Base-by-base conservation (phyloP, 805 yeast genomes). In the Metschnikowia koreensis region DNA sequence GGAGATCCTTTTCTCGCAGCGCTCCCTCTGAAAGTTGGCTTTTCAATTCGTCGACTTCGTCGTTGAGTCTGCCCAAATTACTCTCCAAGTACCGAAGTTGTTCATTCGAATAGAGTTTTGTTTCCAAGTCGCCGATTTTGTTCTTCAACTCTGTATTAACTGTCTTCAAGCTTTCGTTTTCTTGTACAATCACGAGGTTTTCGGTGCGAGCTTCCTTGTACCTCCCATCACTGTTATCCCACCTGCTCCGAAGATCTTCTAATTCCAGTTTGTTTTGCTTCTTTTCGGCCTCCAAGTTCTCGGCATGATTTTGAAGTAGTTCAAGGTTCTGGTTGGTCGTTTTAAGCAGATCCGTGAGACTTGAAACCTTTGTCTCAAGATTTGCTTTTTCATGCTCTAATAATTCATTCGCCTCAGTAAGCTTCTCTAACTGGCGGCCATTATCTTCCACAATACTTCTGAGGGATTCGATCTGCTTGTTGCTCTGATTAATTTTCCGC, bases 31-130 rank as follows among this genome's bases (percentile, higher is more conserved):
- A 74, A 54, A 79, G 79, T 8, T 68, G 69, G 7, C 76, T 73
- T 15, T 79, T 76, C 36, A 81, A 76, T 7, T 68, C 56, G 38
- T 79, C 78, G 10, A 86, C 65, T 43, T 79, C 75, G 12, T 65
- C 67, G 49, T 83, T 87, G 46, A 87, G 67, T 15, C 74, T 79
- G 26, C 72, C 68, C 9, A 86, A 73, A 55, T 85, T 81, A 2
- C 69, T 63, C 45, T 80, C 74, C 89, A 92, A 87, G 53, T 78
- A 81, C 55, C 76, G 79, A 56, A 81, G 76, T 59, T 83, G 86
- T 38, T 78, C 77, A 28, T 77, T 72, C 50, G 76, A 75, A 47
- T 75, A 74, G 22, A 81, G 66, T 52, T 80, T 79, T 1, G 68
- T 70, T 57, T 84, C 84, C 28, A 81, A 61, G 6, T 69, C 73